phyloP scores from a whole-genome alignment of 2,329 filamentous ascomycete species.

The Colletotrichum scovillei region DNA sequence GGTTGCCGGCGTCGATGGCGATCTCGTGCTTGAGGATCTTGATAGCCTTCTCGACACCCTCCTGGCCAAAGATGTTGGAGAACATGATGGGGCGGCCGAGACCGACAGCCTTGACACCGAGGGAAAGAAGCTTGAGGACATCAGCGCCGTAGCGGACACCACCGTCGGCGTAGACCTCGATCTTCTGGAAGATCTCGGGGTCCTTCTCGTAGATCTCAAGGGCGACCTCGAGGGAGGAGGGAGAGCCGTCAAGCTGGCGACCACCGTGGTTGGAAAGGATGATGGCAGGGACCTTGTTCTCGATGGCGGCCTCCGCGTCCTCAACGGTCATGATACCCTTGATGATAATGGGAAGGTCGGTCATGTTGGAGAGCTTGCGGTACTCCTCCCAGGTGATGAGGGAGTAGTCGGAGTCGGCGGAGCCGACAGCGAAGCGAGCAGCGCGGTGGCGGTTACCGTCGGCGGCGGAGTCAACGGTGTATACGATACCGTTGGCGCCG shows the following conservation, averaged over 20 bases:
- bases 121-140: slow-evolving; percentile 54
- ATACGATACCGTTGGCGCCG: slow-evolving; percentile 50
- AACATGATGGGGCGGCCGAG: slow-evolving; percentile 65
- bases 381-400: slow-evolving; percentile 49
- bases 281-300: slow-evolving; percentile 48
- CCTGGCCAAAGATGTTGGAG: slow-evolving; percentile 61
- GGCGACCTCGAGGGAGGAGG: slow-evolving; percentile 51
- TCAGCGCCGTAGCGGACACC: slow-evolving; percentile 57
- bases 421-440: slow-evolving; percentile 51
- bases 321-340: slow-evolving; percentile 53
- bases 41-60: slow-evolving; percentile 58
- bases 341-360: slow-evolving; percentile 51
- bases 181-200: slow-evolving; percentile 51
- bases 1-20: slow-evolving; percentile 54
- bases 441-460: slow-evolving; percentile 54
- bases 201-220: slow-evolving; percentile 51
- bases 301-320: slow-evolving; percentile 48
- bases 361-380: slow-evolving; percentile 48
- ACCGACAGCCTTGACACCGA: slow-evolving; percentile 56
- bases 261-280: slow-evolving; percentile 57
- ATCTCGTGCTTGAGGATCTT: slow-evolving; percentile 62
- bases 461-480: slow-evolving; percentile 53
- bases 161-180: slow-evolving; percentile 54
- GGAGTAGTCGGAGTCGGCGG: slow-evolving; percentile 41
- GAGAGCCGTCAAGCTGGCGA: slow-evolving; percentile 53